phyloP scores from a whole-genome alignment of 352 stramenopile species.

The Phytophthora litchii region DNA sequence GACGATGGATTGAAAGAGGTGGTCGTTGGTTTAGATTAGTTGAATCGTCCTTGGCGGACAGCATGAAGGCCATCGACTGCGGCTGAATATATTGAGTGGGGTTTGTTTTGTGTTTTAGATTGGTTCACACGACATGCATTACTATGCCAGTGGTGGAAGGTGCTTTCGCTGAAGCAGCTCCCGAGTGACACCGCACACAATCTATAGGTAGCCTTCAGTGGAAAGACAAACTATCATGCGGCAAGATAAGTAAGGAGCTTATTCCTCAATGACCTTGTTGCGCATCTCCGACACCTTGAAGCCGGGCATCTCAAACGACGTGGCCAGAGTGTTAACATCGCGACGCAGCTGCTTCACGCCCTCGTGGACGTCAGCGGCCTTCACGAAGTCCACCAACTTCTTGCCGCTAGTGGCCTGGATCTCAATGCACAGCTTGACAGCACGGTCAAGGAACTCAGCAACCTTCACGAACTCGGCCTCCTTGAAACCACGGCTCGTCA shows the following conservation, averaged over 20 bases:
- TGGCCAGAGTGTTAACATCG: conserved; percentile 94
- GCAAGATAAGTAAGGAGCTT: conserved; percentile 26
- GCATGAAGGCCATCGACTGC: conserved; percentile 23
- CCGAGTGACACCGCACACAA: conserved; percentile 34
- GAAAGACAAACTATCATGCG: conserved; percentile 24
- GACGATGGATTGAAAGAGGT: conserved; percentile 5
- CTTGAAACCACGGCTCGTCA: conserved; percentile 97
- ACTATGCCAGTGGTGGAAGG: conserved; percentile 34
- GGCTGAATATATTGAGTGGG: conserved; percentile 49
- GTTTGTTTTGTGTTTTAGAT: conserved; percentile 27
- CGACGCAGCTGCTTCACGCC: conserved; percentile 90
- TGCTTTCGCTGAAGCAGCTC: conserved; percentile 32
- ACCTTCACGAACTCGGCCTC: conserved; percentile 97
- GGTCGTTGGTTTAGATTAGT: neutral
- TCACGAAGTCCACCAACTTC: conserved; percentile 94
- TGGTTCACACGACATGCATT: conserved; percentile 35
- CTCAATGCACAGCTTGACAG: conserved; percentile 93
- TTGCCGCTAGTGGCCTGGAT: conserved; percentile 93
- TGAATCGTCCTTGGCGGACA: neutral
- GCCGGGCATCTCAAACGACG: conserved; percentile 96
- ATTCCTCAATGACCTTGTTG: conserved; percentile 84
- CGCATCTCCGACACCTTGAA: conserved; percentile 92
- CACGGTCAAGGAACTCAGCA: conserved; percentile 95
- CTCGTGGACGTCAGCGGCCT: conserved; percentile 81
- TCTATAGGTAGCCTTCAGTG: conserved; percentile 36